phyloP scores from a whole-genome alignment of 306 rosid genomes.

The Leucaena leucocephala region DNA sequence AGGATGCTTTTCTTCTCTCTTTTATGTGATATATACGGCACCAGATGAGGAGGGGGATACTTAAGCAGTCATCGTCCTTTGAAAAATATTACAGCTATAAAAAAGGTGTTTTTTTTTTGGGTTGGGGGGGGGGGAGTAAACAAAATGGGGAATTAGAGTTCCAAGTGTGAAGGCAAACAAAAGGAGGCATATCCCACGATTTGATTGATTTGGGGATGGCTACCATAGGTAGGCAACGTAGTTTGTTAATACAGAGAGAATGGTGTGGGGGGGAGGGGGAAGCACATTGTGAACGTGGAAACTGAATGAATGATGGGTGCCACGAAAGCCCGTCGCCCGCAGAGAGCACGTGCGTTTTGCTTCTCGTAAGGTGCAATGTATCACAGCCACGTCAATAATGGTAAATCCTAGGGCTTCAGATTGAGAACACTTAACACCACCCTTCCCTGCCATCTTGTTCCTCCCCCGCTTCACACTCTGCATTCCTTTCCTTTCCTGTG shows the following conservation, averaged over 20 bases:
- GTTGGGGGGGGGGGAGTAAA: no score
- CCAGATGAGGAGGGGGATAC: no score
- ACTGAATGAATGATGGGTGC: not conserved
- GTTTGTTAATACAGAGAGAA: not conserved
- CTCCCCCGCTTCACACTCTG: not conserved
- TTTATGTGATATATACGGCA: no score
- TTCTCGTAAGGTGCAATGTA: not conserved
- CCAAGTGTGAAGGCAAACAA: no score
- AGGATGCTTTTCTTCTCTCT: no score
- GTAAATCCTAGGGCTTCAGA: not conserved
- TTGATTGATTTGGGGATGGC: constrained; percentile 1
- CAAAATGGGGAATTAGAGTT: no score
- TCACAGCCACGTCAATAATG: constrained; percentile 3
- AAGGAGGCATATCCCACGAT: not conserved
- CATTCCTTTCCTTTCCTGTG: not conserved
- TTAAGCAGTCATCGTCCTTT: no score
- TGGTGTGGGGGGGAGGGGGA: not conserved
- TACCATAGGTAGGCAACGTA: not conserved
- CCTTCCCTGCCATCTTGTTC: not conserved
- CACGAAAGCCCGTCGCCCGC: not conserved
- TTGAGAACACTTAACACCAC: constrained; percentile 2
- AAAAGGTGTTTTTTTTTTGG: no score
- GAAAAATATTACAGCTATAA: no score
- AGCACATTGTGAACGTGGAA: not conserved
- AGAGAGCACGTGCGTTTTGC: not conserved